A percentile compares a stretch with the other conserved stretches of the same genome.
These are phyloP conservation scores for Tylopilus rubrobrunneus DNA, from an alignment of 768 basidiomycete species.

Conservation along the genomic window DNA sequence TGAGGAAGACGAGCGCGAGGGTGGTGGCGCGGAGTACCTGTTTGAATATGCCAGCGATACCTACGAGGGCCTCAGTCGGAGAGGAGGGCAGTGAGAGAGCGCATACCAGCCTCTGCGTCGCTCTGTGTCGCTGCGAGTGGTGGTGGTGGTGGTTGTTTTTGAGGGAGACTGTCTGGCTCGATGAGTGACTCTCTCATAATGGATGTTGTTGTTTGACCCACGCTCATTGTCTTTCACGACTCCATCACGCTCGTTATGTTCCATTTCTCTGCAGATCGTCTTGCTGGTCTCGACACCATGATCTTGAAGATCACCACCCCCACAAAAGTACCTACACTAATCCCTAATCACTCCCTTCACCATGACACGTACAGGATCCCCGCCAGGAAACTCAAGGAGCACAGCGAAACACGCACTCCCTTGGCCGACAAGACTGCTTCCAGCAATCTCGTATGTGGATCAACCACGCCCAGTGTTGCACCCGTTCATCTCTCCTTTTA, in stretches of 20 bases:
- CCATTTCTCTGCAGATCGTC: slow-evolving; percentile 37
- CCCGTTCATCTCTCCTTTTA: slow-evolving; percentile 14
- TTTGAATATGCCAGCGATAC: slow-evolving; percentile 70
- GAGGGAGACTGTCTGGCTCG: slow-evolving; percentile 60
- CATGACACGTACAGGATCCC: slow-evolving; percentile 16
- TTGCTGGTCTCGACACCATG: slow-evolving; percentile 41
- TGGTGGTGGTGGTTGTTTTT: slow-evolving; percentile 30
- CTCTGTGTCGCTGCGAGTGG: slow-evolving; percentile 53
- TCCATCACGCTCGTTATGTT: slow-evolving; percentile 27
- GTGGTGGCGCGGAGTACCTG: slow-evolving; percentile 45
- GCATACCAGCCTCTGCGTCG: slow-evolving; percentile 74
- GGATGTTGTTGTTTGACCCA: not conserved
- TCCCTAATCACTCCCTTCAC: slow-evolving; percentile 20
- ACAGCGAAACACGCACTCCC: slow-evolving; percentile 26
- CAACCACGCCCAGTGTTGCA: not conserved
- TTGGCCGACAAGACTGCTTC: slow-evolving; percentile 30
- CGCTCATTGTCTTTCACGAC: not conserved
- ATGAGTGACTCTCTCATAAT: slow-evolving; percentile 56
- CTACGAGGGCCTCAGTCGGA: slow-evolving; percentile 31
- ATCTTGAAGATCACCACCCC: slow-evolving; percentile 33
- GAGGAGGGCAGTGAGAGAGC: not conserved
- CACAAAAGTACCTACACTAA: slow-evolving; percentile 27
- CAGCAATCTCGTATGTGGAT: slow-evolving; percentile 29
- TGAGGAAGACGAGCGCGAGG: slow-evolving; percentile 12
- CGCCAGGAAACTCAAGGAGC: slow-evolving; percentile 24